Conservation (phyloP, 495 filamentous ascomycete genomes). For the Talaromyces stipitatus region DNA sequence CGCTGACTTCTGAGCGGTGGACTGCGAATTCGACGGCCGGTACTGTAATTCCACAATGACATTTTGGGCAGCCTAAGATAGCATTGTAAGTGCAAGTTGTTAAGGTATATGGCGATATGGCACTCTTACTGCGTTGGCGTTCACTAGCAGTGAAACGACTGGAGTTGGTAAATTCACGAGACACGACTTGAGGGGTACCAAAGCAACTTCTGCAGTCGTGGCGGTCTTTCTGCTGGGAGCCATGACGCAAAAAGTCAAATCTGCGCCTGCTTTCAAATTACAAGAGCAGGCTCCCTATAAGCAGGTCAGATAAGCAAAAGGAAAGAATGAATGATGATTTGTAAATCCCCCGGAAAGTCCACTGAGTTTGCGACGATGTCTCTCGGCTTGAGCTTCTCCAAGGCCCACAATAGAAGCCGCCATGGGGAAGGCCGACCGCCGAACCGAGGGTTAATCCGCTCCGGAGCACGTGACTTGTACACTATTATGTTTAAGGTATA, state of each 20-base stretch:
- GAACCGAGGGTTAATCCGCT: slow-evolving; percentile 30
- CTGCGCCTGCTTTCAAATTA: background rate
- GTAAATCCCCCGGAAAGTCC: background rate
- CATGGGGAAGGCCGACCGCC: slow-evolving; percentile 16
- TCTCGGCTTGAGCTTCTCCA: slow-evolving; percentile 56
- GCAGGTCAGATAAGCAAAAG: background rate
- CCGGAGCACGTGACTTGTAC: slow-evolving; percentile 14
- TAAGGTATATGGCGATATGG: slow-evolving; percentile 3
- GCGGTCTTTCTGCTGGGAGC: slow-evolving; percentile 59
- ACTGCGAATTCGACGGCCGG: slow-evolving; percentile 34
- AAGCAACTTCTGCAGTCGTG: slow-evolving; percentile 65
- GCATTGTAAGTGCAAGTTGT: no score
- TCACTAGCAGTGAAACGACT: slow-evolving; percentile 72
- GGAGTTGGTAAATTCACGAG: slow-evolving; percentile 88
- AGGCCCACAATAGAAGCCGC: slow-evolving; percentile 12
- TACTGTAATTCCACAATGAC: slow-evolving; percentile 85
- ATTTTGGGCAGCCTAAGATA: slow-evolving; percentile 75
- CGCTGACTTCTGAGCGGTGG: slow-evolving; percentile 54
- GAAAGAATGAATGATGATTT: background rate
- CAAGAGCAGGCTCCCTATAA: background rate
- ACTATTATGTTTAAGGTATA: slow-evolving; percentile 6
- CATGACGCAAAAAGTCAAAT: slow-evolving; percentile 28
- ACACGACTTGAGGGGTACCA: slow-evolving; percentile 84
- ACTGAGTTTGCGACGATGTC: slow-evolving; percentile 50
- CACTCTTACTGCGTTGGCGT: slow-evolving; percentile 70